phyloP scores from a whole-genome alignment of 371 early-diverging fungal genomes.

The Haplosporangium sp. region DNA sequence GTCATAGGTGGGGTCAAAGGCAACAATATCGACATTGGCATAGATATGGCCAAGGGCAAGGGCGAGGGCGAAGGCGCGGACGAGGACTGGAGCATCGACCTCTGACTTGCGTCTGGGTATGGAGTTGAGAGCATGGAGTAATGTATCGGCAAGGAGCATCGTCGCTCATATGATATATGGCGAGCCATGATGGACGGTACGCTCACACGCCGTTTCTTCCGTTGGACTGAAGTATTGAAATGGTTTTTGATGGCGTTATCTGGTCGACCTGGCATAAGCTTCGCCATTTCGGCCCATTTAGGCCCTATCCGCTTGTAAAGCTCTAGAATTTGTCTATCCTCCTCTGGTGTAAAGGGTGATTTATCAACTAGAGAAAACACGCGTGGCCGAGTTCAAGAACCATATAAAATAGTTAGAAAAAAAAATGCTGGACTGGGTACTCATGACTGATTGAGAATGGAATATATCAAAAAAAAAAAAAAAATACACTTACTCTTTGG shows the following conservation, averaged over 20 bases:
- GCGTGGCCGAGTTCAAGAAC: neutral
- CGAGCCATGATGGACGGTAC: conserved; percentile 39
- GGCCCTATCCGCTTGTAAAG: conserved; percentile 43
- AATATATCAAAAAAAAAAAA: too few relatives aligned
- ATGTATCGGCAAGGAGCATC: conserved; percentile 35
- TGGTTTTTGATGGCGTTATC: conserved; percentile 56
- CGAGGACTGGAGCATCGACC: too few relatives aligned
- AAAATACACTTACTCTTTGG: conserved; percentile 40
- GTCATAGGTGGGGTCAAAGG: conserved; percentile 37
- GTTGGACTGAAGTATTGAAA: conserved; percentile 55
- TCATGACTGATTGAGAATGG: too few relatives aligned
- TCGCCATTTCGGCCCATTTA: conserved; percentile 58
- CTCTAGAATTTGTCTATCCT: conserved; percentile 48
- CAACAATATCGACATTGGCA: neutral
- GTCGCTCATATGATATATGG: conserved; percentile 39
- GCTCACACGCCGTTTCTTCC: conserved; percentile 49
- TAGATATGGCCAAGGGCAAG: neutral
- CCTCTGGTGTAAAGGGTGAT: conserved; percentile 49
- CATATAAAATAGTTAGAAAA: neutral
- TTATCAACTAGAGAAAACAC: conserved; percentile 32
- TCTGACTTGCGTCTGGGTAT: too few relatives aligned
- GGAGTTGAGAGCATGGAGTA: neutral
- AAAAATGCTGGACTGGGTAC: neutral
- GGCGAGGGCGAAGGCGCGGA: neutral
- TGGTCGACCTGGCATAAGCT: conserved; percentile 50